Percentiles rank a stretch among this genome's conserved stretches.
phyloP scores from a whole-genome alignment of 148 eudicot species.

The Fagopyrum tataricum region DNA sequence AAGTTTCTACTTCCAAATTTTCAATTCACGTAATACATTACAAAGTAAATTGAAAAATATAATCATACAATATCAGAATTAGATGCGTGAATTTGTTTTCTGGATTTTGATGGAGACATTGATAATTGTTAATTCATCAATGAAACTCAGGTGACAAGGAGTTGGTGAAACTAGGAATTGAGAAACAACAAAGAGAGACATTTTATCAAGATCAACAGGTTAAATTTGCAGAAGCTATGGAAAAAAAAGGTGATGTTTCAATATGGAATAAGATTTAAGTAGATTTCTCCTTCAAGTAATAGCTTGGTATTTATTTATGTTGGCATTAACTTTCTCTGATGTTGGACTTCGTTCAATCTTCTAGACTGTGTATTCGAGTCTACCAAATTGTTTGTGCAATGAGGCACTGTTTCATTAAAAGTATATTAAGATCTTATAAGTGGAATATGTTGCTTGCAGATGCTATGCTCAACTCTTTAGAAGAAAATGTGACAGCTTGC shows the following conservation, averaged over 20 bases:
- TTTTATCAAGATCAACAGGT: constrained; percentile 38
- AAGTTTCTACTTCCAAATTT: constrained; percentile 17
- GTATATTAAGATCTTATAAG: constrained; percentile 4
- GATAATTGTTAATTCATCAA: constrained; percentile 1
- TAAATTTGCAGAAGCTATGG: constrained; percentile 34
- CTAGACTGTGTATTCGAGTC: background rate
- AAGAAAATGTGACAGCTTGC: constrained; percentile 46
- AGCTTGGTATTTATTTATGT: background rate
- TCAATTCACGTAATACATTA: background rate
- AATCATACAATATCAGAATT: background rate
- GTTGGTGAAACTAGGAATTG: constrained; percentile 43
- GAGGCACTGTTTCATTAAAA: background rate
- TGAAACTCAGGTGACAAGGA: constrained; percentile 51
- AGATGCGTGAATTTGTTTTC: background rate
- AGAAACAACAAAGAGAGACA: constrained; percentile 52
- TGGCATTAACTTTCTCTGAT: background rate
- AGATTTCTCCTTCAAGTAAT: background rate
- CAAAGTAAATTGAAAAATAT: background rate
- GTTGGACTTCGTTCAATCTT: constrained; percentile 2
- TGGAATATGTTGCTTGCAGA: constrained; percentile 39
- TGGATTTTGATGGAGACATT: background rate
- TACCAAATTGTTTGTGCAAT: background rate
- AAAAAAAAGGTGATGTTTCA: constrained; percentile 60
- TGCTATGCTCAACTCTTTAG: constrained; percentile 44
- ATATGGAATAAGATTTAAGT: background rate